Conservation (phyloP, 1,284 basidiomycete species). For the Phellopilus nigrolimitatus region DNA sequence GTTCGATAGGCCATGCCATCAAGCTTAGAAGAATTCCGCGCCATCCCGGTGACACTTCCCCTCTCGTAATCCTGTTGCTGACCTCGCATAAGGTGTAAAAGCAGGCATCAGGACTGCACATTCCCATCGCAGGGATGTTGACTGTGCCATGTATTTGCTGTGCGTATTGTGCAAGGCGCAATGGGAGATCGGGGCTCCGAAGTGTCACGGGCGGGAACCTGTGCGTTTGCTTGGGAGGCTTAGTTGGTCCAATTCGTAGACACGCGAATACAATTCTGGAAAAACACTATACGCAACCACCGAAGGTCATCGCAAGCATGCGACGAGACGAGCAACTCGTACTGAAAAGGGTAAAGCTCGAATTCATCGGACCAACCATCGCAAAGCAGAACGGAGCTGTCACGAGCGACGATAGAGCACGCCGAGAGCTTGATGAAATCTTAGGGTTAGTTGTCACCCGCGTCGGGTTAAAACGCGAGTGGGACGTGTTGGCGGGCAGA, state of each 20-base stretch:
- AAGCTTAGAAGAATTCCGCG: slow-evolving; percentile 2
- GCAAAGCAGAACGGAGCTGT: not conserved
- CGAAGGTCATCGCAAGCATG: slow-evolving; percentile 4
- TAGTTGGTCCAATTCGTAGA: not conserved
- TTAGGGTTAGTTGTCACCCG: slow-evolving; percentile 18
- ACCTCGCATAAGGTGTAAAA: not conserved
- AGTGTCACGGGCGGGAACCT: slow-evolving; percentile 15
- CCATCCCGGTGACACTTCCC: slow-evolving; percentile 16
- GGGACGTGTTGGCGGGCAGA: slow-evolving; percentile 2
- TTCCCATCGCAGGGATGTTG: not conserved
- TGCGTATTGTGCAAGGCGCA: not conserved
- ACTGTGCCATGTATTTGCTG: not conserved
- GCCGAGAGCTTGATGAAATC: not conserved
- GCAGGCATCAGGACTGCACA: not conserved
- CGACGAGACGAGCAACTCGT: not conserved
- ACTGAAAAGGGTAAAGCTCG: not conserved
- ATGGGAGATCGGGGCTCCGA: not conserved
- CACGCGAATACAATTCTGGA: slow-evolving; percentile 6
- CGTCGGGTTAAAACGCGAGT: slow-evolving; percentile 5
- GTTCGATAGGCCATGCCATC: not conserved
- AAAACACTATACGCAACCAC: not conserved
- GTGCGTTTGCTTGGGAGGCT: slow-evolving; percentile 2
- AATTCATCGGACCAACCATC: not conserved
- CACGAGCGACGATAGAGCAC: slow-evolving; percentile 11
- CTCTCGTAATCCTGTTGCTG: not conserved